Conservation (phyloP, 345 rosid genomes). For the Salix viminalis region DNA sequence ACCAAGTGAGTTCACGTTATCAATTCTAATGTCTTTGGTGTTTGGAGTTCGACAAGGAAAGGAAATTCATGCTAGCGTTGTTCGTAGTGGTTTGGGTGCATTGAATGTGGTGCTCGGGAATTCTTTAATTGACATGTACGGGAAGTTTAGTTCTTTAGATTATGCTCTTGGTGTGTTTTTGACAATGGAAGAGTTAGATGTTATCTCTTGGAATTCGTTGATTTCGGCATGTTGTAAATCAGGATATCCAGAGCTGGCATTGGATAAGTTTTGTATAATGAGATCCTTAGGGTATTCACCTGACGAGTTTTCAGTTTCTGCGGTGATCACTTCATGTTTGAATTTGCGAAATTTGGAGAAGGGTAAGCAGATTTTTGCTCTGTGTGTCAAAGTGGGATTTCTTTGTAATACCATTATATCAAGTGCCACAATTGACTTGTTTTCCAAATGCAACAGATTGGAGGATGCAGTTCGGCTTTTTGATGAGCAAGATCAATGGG, state of each 20-base stretch:
- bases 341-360: conserved; percentile 41
- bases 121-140: conserved; percentile 65
- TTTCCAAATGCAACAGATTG: conserved; percentile 80
- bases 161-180: conserved; percentile 50
- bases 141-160: conserved; percentile 45
- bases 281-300: conserved; percentile 41
- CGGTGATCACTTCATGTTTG: conserved; percentile 41
- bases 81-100: conserved; percentile 38
- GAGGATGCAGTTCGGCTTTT: conserved; percentile 60
- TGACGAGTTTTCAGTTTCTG: conserved; percentile 53
- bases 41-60: conserved; percentile 44
- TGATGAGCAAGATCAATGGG: conserved; percentile 41
- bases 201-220: conserved; percentile 67
- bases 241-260: conserved; percentile 41
- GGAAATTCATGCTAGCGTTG: conserved; percentile 56
- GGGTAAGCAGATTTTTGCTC: conserved; percentile 70
- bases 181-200: conserved; percentile 49
- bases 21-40: conserved; percentile 49
- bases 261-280: conserved; percentile 46
- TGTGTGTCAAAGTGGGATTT: conserved; percentile 59
- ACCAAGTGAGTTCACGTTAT: conserved; percentile 53
- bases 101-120: conserved; percentile 58
- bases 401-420: conserved; percentile 57
- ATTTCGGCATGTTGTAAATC: conserved; percentile 44
- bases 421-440: conserved; percentile 68